These are phyloP conservation scores for Edaphochlamys debaryana DNA, from an alignment of 139 green algal species.

Conservation along the genomic window DNA sequence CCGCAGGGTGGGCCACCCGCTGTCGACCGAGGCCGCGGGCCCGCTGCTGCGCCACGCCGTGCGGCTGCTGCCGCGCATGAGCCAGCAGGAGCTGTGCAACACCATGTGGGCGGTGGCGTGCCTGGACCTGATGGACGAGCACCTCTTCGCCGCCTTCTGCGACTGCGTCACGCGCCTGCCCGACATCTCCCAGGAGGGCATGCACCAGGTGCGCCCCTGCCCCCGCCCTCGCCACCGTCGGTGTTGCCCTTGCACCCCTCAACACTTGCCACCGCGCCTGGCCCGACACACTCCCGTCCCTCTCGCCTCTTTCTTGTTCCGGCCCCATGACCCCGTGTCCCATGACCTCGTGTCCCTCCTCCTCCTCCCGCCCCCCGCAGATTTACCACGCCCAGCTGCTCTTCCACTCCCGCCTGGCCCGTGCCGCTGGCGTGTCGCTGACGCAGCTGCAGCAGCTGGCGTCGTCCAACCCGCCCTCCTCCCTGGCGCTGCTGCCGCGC, in stretches of 20 bases:
- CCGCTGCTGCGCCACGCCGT: constrained; percentile 32
- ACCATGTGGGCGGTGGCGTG: constrained; percentile 47
- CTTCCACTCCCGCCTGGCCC: constrained; percentile 48
- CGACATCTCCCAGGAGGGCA: constrained; percentile 47
- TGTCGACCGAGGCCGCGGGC: neutral
- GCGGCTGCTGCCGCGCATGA: constrained; percentile 48
- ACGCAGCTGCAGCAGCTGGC: neutral
- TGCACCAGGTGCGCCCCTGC: constrained; percentile 42
- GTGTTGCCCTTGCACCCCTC: too few species aligned
- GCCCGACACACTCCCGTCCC: too few species aligned
- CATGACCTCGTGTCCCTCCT: neutral
- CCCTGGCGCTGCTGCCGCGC: constrained; percentile 44
- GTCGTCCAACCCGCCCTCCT: neutral
- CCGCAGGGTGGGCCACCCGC: constrained; percentile 24
- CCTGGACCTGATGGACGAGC: constrained; percentile 49
- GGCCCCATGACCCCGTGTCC: too few species aligned
- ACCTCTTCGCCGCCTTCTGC: constrained; percentile 48
- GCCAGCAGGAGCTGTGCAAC: constrained; percentile 56
- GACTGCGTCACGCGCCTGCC: constrained; percentile 14
- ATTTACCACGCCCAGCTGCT: constrained; percentile 59
- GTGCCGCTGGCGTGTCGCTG: constrained; percentile 13
- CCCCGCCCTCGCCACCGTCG: too few species aligned
- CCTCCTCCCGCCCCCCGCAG: neutral
- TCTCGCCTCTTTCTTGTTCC: too few species aligned
- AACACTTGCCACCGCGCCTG: too few species aligned